Conservation (phyloP, 495 filamentous ascomycete species). For the Bacidia rubella region DNA sequence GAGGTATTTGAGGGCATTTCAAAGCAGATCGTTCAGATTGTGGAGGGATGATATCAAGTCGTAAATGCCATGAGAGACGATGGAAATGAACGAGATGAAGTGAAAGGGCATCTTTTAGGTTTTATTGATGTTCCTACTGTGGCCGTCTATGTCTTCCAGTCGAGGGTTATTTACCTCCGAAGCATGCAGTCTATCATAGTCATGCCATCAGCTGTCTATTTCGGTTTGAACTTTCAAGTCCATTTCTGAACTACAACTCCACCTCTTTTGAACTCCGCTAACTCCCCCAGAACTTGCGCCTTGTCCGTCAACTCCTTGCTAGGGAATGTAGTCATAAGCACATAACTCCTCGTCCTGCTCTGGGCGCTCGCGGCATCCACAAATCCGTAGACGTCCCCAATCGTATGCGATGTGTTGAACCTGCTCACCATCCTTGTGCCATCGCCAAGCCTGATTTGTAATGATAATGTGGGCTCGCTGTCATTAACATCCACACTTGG, state of each 20-base stretch:
- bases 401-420: conserved; percentile 84
- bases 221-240: conserved; percentile 36
- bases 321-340: conserved; percentile 89
- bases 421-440: conserved; percentile 73
- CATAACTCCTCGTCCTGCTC: conserved; percentile 50
- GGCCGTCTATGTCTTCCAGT: neutral
- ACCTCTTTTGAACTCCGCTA: conserved; percentile 69
- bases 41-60: conserved; percentile 6
- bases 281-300: conserved; percentile 51
- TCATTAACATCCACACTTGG: conserved; percentile 47
- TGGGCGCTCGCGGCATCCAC: conserved; percentile 52
- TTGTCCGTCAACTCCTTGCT: conserved; percentile 83
- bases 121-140: too few relatives aligned
- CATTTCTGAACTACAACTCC: conserved; percentile 87
- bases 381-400: conserved; percentile 84
- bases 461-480: conserved; percentile 59
- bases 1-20: conserved; percentile 60
- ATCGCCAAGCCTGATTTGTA: conserved; percentile 84
- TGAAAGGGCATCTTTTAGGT: too few relatives aligned
- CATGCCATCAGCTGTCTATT: neutral
- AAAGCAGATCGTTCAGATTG: conserved; percentile 16
- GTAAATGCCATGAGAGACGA: neutral
- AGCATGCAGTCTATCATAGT: neutral
- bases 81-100: neutral
- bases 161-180: neutral